Conservation (phyloP, 768 basidiomycete species). For the Termitomyces sp. region DNA sequence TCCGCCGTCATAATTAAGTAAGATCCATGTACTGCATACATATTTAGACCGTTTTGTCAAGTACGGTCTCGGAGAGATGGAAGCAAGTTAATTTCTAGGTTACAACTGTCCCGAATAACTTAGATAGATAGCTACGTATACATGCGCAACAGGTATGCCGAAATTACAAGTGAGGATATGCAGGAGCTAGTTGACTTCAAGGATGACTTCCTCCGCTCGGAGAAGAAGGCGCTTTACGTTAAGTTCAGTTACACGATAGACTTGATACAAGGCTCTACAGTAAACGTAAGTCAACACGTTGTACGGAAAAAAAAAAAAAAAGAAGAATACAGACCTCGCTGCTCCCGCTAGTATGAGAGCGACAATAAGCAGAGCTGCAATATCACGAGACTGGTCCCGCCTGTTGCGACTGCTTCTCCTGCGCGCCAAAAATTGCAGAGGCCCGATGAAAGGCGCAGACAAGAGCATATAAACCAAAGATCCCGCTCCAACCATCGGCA, state of each 20-base stretch:
- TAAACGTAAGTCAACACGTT: conserved; percentile 4
- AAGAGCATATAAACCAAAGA: conserved; percentile 70
- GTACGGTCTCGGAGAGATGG: neutral
- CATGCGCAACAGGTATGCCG: neutral
- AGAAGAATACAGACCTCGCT: conserved; percentile 39
- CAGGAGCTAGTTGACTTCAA: conserved; percentile 55
- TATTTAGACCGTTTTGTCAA: neutral
- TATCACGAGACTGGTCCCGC: conserved; percentile 52
- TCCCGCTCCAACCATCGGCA: conserved; percentile 73
- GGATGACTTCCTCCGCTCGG: conserved; percentile 74
- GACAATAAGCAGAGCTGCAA: conserved; percentile 62
- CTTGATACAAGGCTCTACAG: conserved; percentile 60
- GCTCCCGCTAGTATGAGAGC: conserved; percentile 57
- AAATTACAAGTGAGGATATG: neutral
- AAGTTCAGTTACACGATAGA: conserved; percentile 59
- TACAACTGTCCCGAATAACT: neutral
- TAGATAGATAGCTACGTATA: neutral
- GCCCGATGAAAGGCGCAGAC: conserved; percentile 57
- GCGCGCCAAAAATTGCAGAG: conserved; percentile 66
- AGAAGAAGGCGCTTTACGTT: conserved; percentile 55
- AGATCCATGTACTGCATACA: neutral
- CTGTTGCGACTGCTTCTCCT: conserved; percentile 51
- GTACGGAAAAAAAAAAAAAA: neutral
- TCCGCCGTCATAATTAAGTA: neutral
- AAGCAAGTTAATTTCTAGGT: neutral